Evolutionary conservation across 306 rosid species (phyloP).

Genomic region (Lablab purpureus): DNA sequence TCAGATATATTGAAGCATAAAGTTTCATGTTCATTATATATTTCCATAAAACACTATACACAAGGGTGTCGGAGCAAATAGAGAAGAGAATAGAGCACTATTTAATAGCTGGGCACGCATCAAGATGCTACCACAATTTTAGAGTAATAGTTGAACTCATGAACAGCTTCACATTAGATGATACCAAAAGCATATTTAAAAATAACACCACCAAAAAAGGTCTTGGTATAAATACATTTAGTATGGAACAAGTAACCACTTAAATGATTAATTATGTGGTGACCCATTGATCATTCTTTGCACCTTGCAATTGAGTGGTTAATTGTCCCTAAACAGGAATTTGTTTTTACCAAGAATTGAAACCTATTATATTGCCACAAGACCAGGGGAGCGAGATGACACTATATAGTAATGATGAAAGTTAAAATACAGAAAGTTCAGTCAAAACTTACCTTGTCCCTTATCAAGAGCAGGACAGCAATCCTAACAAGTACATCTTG

Average conservation of each 20-base stretch:
- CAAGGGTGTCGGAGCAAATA: not conserved
- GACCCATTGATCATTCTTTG: constrained; percentile 4
- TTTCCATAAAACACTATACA: constrained; percentile 3
- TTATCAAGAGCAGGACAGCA: constrained; percentile 75
- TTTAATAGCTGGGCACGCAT: not conserved
- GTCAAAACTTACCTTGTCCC: constrained; percentile 78
- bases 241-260: constrained; percentile 6
- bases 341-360: constrained; percentile 14
- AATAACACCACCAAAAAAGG: not conserved
- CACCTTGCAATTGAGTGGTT: not conserved
- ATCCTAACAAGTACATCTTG: constrained; percentile 91
- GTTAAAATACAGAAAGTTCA: constrained; percentile 9
- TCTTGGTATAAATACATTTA: not conserved
- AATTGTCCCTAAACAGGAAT: not conserved
- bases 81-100: not conserved
- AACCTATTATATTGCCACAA: too few species aligned
- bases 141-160: not conserved
- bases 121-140: constrained; percentile 11
- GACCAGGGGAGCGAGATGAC: not conserved
- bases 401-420: constrained; percentile 21
- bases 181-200: not conserved
- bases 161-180: constrained; percentile 10
- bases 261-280: not conserved
- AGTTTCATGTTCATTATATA: not conserved
- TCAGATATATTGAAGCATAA: constrained; percentile 19